These are phyloP conservation scores for Hanseniaspora taiwanica DNA, from an alignment of 805 yeast species.

Conservation along the genomic window DNA sequence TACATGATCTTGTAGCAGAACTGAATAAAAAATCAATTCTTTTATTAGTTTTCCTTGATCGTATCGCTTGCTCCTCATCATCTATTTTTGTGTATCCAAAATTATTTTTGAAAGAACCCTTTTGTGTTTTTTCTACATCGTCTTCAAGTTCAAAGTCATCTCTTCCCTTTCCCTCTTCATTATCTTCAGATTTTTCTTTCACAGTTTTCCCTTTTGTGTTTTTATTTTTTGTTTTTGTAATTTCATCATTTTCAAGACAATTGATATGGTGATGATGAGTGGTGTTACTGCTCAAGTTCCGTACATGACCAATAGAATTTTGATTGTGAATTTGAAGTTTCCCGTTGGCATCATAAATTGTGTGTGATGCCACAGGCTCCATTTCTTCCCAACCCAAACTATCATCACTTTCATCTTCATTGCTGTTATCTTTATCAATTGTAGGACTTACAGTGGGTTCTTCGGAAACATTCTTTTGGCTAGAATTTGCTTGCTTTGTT, in stretches of 20 bases:
- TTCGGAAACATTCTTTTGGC: too few relatives aligned
- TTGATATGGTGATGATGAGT: background rate
- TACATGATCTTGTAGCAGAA: constrained; percentile 28
- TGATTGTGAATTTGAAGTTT: constrained; percentile 35
- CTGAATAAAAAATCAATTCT: constrained; percentile 38
- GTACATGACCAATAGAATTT: constrained; percentile 3
- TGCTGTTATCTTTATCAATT: background rate
- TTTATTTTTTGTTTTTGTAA: constrained; percentile 9
- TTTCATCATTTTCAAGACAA: background rate
- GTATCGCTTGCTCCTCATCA: constrained; percentile 72
- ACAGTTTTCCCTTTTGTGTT: too few relatives aligned
- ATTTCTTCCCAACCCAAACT: constrained; percentile 73
- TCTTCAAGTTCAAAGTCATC: constrained; percentile 7
- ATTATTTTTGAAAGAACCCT: constrained; percentile 25
- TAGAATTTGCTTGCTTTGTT: too few relatives aligned
- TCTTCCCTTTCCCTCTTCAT: constrained; percentile 11
- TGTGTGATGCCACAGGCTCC: constrained; percentile 66
- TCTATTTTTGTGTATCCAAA: constrained; percentile 80
- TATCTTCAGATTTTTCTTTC: background rate
- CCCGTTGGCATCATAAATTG: constrained; percentile 73
- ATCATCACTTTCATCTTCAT: constrained; percentile 15
- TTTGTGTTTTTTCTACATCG: constrained; percentile 12
- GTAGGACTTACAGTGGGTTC: too few relatives aligned
- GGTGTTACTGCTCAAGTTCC: background rate
- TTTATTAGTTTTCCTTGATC: constrained; percentile 41